Percentiles rank a stretch among this genome's conserved stretches.
Evolutionary conservation across 108 stramenopile genomes (phyloP).

Genomic region (Fragilaria crotonensis): DNA sequence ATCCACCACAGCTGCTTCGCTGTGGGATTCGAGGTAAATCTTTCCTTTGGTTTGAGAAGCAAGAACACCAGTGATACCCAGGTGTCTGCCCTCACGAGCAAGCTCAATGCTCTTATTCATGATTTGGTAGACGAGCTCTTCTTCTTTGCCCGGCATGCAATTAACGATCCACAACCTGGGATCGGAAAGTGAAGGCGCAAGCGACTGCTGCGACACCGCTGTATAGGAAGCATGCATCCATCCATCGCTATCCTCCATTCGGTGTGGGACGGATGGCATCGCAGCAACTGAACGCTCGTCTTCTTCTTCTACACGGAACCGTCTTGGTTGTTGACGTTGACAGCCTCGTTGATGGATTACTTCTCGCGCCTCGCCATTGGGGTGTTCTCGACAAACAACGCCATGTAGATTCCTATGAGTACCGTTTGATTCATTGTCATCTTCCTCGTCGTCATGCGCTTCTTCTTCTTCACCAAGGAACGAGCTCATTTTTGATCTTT

Average conservation of each 20-base stretch:
- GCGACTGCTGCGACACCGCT: slow-evolving; percentile 81
- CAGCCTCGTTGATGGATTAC: slow-evolving; percentile 80
- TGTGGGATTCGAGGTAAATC: slow-evolving; percentile 91
- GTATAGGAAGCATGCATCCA: slow-evolving; percentile 39
- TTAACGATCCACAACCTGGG: slow-evolving; percentile 92
- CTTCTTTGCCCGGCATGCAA: slow-evolving; percentile 82
- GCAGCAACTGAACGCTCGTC: slow-evolving; percentile 50
- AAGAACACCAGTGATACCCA: slow-evolving; percentile 82
- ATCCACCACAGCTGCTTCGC: slow-evolving; percentile 85
- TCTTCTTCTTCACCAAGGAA: slow-evolving; percentile 89
- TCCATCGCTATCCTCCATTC: slow-evolving; percentile 28
- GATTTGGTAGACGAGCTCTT: slow-evolving; percentile 83
- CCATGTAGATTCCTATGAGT: slow-evolving; percentile 61
- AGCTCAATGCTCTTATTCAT: slow-evolving; percentile 92
- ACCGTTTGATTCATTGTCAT: slow-evolving; percentile 49
- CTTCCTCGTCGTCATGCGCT: slow-evolving; percentile 68
- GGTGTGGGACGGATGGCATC: slow-evolving; percentile 47
- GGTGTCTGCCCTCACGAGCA: slow-evolving; percentile 65
- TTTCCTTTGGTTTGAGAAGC: slow-evolving; percentile 83
- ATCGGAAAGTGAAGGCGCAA: slow-evolving; percentile 90
- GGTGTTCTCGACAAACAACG: slow-evolving; percentile 64
- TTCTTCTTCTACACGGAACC: slow-evolving; percentile 28
- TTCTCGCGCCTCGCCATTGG: slow-evolving; percentile 80
- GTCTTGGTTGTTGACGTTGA: slow-evolving; percentile 62
- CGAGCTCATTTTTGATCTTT: slow-evolving; percentile 44